phyloP scores from a whole-genome alignment of 129 eudicot species.

The Chrysanthemum lavandulifolium region DNA sequence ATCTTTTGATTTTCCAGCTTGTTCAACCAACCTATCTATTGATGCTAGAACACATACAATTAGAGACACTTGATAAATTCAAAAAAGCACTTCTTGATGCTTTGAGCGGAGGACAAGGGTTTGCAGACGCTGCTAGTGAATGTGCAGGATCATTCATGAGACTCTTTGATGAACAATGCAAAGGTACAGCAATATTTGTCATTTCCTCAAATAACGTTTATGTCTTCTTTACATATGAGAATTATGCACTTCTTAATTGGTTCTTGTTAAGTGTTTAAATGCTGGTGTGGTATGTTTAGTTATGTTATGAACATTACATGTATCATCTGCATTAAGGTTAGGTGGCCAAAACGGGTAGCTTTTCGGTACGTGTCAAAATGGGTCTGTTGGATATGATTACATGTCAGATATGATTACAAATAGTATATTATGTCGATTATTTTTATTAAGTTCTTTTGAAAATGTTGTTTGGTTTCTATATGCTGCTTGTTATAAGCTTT shows the following conservation, averaged over 20 bases:
- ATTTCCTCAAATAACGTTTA: constrained; percentile 4
- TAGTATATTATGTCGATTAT: background rate
- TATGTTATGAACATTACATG: background rate
- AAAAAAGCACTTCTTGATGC: constrained; percentile 74
- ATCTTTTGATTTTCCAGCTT: constrained; percentile 46
- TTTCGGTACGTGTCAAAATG: background rate
- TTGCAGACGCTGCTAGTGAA: constrained; percentile 69
- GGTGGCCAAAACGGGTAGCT: no score
- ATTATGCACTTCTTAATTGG: background rate
- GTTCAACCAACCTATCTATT: constrained; percentile 83
- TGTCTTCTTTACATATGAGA: background rate
- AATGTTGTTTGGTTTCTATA: background rate
- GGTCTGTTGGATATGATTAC: background rate
- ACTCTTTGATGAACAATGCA: constrained; percentile 70
- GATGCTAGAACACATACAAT: constrained; percentile 80
- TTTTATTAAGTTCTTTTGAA: background rate
- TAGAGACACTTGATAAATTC: constrained; percentile 73
- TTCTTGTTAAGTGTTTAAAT: background rate
- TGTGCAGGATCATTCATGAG: constrained; percentile 48
- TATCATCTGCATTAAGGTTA: background rate
- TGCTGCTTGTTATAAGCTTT: background rate
- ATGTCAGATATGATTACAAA: no score
- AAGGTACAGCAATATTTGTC: constrained; percentile 45
- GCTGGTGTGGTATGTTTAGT: background rate
- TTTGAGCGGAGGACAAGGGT: constrained; percentile 74